Conservation (phyloP, 2,329 filamentous ascomycete species). For the Arachnomyces sp. region DNA sequence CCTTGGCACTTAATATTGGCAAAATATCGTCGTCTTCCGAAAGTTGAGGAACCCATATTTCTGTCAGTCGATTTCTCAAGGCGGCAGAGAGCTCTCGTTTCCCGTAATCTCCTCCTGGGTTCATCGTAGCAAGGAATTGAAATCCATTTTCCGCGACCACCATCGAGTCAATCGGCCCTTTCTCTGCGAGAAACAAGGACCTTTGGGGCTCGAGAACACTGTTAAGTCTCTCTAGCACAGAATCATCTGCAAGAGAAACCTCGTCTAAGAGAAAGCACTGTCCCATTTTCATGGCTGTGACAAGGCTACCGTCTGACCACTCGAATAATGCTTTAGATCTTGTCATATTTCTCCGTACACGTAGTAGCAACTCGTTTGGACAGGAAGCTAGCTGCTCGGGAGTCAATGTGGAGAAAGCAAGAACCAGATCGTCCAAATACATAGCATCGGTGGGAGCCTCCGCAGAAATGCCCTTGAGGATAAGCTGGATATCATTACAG, state of each 20-base stretch:
- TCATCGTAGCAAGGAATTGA: constrained; percentile 98
- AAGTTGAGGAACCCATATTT: constrained; percentile 93
- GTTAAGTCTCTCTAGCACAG: constrained; percentile 90
- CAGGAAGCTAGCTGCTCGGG: constrained; percentile 39
- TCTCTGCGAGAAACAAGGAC: constrained; percentile 84
- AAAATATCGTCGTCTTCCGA: constrained; percentile 78
- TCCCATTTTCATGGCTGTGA: constrained; percentile 85
- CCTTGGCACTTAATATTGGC: constrained; percentile 75
- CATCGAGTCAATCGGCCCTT: constrained; percentile 76
- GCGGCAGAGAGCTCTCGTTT: constrained; percentile 96
- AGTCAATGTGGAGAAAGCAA: constrained; percentile 51
- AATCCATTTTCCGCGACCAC: constrained; percentile 71
- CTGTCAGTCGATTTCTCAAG: constrained; percentile 90
- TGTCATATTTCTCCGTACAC: constrained; percentile 42
- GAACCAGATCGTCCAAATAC: constrained; percentile 50
- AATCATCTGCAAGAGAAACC: constrained; percentile 95
- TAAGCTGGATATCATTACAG: constrained; percentile 48
- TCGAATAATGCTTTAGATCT: constrained; percentile 85
- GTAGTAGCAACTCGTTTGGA: constrained; percentile 40
- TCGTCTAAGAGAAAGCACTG: constrained; percentile 93
- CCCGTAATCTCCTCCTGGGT: constrained; percentile 95
- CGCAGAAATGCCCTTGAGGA: constrained; percentile 32
- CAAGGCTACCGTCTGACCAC: constrained; percentile 89
- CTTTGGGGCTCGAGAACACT: constrained; percentile 87
- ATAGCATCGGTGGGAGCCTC: too few relatives aligned